A percentile compares a stretch with the other conserved stretches of the same genome.
These are phyloP conservation scores for Tirmania nivea DNA, from an alignment of 495 filamentous ascomycete species.

Conservation along the genomic window DNA sequence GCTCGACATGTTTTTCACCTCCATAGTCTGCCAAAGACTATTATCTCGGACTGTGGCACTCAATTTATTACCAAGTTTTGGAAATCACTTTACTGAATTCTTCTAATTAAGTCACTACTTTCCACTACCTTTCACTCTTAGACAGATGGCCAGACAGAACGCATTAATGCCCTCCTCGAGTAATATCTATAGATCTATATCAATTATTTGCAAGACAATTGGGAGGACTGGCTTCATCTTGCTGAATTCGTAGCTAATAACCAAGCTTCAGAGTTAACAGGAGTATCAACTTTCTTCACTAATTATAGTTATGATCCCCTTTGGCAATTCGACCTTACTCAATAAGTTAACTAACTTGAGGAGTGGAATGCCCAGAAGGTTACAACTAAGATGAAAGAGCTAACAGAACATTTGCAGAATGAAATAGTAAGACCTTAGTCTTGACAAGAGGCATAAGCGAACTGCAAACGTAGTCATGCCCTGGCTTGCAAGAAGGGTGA, in stretches of 20 bases:
- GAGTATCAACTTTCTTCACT: neutral
- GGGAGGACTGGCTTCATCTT: neutral
- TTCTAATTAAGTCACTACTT: neutral
- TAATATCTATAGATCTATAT: neutral
- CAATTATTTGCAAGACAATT: neutral
- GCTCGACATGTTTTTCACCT: neutral
- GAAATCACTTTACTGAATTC: neutral
- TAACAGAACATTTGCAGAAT: neutral
- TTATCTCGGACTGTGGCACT: neutral
- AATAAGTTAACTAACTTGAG: neutral
- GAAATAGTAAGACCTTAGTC: neutral
- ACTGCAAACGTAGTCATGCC: neutral
- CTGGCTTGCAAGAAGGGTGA: neutral
- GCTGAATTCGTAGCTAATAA: neutral
- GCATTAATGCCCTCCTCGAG: neutral
- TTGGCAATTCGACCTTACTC: neutral
- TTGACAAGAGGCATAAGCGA: neutral
- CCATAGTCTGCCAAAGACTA: neutral
- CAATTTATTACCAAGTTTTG: neutral
- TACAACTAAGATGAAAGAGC: neutral
- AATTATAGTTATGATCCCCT: neutral
- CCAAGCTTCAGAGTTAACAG: neutral
- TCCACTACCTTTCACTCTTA: neutral
- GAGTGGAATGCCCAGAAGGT: neutral
- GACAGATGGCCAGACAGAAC: neutral